phyloP scores from a whole-genome alignment of 1,284 basidiomycete species.

The Waitea zeae region DNA sequence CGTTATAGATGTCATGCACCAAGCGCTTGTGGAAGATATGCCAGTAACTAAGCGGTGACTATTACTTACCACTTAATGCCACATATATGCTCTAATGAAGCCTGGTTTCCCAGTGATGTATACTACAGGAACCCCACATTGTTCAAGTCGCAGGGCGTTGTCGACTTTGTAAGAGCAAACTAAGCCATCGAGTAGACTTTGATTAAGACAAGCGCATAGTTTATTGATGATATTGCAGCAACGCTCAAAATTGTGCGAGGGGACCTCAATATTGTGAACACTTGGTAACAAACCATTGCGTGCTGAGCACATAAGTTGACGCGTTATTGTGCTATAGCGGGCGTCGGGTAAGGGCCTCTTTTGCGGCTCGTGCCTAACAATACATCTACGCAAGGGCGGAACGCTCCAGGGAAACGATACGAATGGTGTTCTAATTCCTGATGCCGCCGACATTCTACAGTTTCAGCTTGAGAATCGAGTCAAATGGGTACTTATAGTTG shows the following conservation, averaged over 20 bases:
- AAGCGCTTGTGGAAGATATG: constrained; percentile 34
- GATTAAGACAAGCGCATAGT: constrained; percentile 21
- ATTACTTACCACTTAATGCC: neutral
- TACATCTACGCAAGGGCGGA: constrained; percentile 41
- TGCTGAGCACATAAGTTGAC: constrained; percentile 5
- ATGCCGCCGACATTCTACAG: constrained; percentile 46
- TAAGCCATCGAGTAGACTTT: neutral
- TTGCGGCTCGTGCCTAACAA: constrained; percentile 42
- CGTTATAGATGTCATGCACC: constrained; percentile 32
- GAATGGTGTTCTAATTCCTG: constrained; percentile 63
- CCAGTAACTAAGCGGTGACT: constrained; percentile 53
- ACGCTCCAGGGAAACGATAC: constrained; percentile 28
- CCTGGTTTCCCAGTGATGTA: constrained; percentile 55
- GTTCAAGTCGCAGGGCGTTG: constrained; percentile 57
- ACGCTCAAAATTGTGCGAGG: constrained; percentile 57
- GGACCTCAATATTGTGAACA: constrained; percentile 62
- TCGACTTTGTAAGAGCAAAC: constrained; percentile 42
- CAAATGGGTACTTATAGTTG: constrained; percentile 70
- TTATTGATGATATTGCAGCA: constrained; percentile 78
- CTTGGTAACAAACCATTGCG: constrained; percentile 4
- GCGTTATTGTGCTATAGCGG: too few species aligned
- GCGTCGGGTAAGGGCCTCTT: constrained; percentile 80
- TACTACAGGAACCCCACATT: constrained; percentile 72
- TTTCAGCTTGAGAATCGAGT: constrained; percentile 36
- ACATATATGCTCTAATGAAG: neutral